Conservation (phyloP, 2,329 filamentous ascomycete genomes). For the Aspergillus spinulosporus region DNA sequence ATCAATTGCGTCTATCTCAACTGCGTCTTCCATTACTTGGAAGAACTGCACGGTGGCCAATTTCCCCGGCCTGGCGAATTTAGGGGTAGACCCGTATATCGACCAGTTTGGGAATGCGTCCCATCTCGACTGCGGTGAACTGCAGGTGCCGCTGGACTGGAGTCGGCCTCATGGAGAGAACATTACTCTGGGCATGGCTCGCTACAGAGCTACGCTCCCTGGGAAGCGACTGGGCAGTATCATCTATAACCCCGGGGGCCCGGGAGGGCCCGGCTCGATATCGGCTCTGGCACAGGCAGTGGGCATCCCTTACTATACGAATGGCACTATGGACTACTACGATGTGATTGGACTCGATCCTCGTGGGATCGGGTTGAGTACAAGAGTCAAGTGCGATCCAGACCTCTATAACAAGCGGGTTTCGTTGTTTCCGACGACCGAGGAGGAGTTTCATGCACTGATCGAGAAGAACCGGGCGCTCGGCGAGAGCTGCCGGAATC, state of each 20-base stretch:
- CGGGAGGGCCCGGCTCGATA: conserved; percentile 7
- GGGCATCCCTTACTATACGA: background rate
- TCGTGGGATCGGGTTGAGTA: conserved; percentile 46
- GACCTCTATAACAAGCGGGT: conserved; percentile 40
- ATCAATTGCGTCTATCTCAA: background rate
- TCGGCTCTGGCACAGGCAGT: background rate
- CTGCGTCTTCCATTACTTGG: background rate
- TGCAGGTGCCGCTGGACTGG: conserved; percentile 36
- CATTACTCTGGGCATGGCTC: conserved; percentile 32
- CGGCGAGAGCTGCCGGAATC: conserved; percentile 41
- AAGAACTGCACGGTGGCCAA: conserved; percentile 4
- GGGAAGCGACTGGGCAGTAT: conserved; percentile 36
- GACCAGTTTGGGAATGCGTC: background rate
- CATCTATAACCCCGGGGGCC: conserved; percentile 43
- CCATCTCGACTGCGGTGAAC: conserved; percentile 4
- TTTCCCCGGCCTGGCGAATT: background rate
- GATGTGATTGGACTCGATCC: conserved; percentile 50
- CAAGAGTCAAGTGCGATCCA: conserved; percentile 42
- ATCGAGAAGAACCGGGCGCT: conserved; percentile 43
- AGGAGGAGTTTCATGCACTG: conserved; percentile 40
- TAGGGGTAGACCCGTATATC: background rate
- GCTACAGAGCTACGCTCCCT: conserved; percentile 23
- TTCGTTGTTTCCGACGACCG: conserved; percentile 40
- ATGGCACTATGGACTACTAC: conserved; percentile 26
- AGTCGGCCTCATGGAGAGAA: conserved; percentile 27